These are phyloP conservation scores for Monascus ruber DNA, from an alignment of 2,329 filamentous ascomycete species.

Conservation along the genomic window DNA sequence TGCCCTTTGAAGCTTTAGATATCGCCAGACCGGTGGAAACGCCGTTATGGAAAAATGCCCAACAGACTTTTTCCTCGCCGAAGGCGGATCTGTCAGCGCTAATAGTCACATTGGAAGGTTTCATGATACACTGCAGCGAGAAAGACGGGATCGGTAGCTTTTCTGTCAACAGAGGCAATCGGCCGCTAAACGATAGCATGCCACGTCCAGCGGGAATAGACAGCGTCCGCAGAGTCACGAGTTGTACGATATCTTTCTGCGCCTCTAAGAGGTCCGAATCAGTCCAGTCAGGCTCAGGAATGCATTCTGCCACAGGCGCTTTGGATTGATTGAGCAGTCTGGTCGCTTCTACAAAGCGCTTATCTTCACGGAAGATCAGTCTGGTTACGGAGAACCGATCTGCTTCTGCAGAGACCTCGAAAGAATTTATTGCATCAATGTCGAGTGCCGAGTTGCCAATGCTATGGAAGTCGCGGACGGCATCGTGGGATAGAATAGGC, in stretches of 20 bases:
- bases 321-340: conserved; percentile 76
- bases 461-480: conserved; percentile 63
- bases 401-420: conserved; percentile 70
- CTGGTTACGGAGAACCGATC: conserved; percentile 74
- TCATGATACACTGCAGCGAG: conserved; percentile 82
- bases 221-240: conserved; percentile 74
- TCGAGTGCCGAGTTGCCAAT: conserved; percentile 50
- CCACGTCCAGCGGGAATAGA: conserved; percentile 80
- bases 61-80: conserved; percentile 92
- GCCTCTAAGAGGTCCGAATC: conserved; percentile 83
- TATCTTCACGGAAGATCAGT: conserved; percentile 82
- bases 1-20: conserved; percentile 77
- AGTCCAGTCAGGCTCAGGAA: conserved; percentile 62
- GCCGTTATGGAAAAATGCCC: conserved; percentile 97
- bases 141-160: conserved; percentile 84
- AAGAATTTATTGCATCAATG: conserved; percentile 42
- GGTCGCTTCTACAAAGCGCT: conserved; percentile 75
- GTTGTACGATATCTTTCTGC: conserved; percentile 81
- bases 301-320: conserved; percentile 65
- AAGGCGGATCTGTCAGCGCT: conserved; percentile 82
- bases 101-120: conserved; percentile 80
- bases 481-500: conserved; percentile 48
- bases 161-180: conserved; percentile 81
- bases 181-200: conserved; percentile 76
- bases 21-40: conserved; percentile 88